phyloP scores from a whole-genome alignment of 140 eudicot genomes.

The Senecio squalidus region DNA sequence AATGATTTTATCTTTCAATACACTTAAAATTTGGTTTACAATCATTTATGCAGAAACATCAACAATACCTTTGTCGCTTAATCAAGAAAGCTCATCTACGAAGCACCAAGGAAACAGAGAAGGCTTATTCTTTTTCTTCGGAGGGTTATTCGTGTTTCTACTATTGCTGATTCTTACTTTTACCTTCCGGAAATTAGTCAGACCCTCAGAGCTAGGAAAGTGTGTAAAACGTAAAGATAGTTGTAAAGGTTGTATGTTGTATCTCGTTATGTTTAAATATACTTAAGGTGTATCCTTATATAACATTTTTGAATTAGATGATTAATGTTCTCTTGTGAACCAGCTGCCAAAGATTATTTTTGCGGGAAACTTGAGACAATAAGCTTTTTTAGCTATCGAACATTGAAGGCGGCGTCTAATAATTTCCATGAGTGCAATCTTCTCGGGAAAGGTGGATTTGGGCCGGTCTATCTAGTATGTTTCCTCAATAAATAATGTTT shows the following conservation, averaged over 20 bases:
- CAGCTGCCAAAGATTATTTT: constrained; percentile 43
- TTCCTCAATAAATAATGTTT: background rate
- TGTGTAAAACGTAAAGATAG: constrained; percentile 32
- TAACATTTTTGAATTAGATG: constrained; percentile 6
- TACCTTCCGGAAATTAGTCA: constrained; percentile 34
- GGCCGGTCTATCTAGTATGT: constrained; percentile 60
- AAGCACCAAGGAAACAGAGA: constrained; percentile 24
- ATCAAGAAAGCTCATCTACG: constrained; percentile 20
- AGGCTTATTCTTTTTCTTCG: constrained; percentile 44
- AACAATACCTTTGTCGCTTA: constrained; percentile 14
- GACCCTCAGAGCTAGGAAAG: constrained; percentile 20
- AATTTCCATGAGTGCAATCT: constrained; percentile 51
- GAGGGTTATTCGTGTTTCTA: constrained; percentile 43
- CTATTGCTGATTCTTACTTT: constrained; percentile 36
- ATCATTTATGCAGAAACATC: constrained; percentile 39
- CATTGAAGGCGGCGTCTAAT: constrained; percentile 58
- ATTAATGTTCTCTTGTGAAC: constrained; percentile 12
- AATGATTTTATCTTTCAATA: too few relatives aligned
- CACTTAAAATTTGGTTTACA: background rate
- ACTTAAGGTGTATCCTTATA: constrained; percentile 3
- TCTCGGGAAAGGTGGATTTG: constrained; percentile 82
- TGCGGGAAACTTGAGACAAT: constrained; percentile 50
- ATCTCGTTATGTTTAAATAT: background rate
- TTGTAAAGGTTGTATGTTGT: constrained; percentile 25
- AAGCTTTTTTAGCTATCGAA: constrained; percentile 49